Evolutionary conservation across 345 rosid genomes (phyloP).

Genomic region (Camelina sativa): DNA sequence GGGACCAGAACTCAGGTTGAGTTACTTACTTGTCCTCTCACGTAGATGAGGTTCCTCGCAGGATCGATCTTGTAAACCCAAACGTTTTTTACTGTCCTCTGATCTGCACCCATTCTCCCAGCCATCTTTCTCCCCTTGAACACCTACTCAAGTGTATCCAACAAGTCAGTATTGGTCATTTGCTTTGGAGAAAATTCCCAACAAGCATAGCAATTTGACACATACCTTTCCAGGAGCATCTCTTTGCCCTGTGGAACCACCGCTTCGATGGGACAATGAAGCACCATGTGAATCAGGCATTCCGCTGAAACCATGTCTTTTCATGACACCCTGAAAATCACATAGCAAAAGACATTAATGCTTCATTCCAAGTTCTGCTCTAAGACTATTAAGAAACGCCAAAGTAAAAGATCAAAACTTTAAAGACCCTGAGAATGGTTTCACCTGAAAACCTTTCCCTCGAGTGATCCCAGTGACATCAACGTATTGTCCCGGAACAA

Average conservation of each 20-base stretch:
- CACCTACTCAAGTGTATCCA: slow-evolving; percentile 54
- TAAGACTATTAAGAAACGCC: not conserved
- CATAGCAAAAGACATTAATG: slow-evolving; percentile 19
- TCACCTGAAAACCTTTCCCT: slow-evolving; percentile 97
- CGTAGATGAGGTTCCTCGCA: slow-evolving; percentile 90
- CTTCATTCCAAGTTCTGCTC: slow-evolving; percentile 8
- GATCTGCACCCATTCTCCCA: slow-evolving; percentile 93
- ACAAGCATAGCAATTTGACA: slow-evolving; percentile 28
- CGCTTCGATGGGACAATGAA: slow-evolving; percentile 72
- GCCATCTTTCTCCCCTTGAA: slow-evolving; percentile 95
- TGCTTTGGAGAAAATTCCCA: slow-evolving; percentile 11
- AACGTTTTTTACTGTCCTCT: slow-evolving; percentile 87
- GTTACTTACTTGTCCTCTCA: slow-evolving; percentile 86
- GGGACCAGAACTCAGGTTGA: slow-evolving; percentile 13
- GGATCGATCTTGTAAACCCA: slow-evolving; percentile 95
- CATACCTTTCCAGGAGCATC: slow-evolving; percentile 91
- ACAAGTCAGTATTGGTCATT: slow-evolving; percentile 19
- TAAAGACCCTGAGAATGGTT: slow-evolving; percentile 15
- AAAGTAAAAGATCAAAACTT: slow-evolving; percentile 7
- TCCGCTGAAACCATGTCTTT: slow-evolving; percentile 66
- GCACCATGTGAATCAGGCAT: slow-evolving; percentile 83
- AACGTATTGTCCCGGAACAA: slow-evolving; percentile 86
- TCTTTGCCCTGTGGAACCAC: slow-evolving; percentile 96
- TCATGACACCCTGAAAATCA: slow-evolving; percentile 77
- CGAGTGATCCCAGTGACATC: slow-evolving; percentile 86